A percentile compares a stretch with the other conserved stretches of the same genome.
Evolutionary conservation across 164 flowering plant species (phyloP).

Genomic region (Umbellularia californica): DNA sequence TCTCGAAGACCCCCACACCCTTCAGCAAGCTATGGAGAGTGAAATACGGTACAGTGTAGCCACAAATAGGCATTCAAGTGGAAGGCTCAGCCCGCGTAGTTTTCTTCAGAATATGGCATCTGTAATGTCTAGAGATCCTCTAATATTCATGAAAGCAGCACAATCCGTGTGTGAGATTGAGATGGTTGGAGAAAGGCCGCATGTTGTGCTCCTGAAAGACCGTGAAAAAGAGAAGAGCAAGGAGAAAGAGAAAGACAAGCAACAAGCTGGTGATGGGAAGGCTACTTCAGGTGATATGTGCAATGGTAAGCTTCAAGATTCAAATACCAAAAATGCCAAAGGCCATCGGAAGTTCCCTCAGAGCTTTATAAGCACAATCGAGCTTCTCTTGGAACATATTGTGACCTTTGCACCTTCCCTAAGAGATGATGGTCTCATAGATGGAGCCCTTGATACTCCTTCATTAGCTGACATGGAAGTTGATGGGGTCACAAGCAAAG

Average conservation of each 20-base stretch:
- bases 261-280: slow-evolving; percentile 52
- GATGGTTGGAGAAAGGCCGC: slow-evolving; percentile 92
- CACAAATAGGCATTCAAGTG: slow-evolving; percentile 70
- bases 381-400: slow-evolving; percentile 75
- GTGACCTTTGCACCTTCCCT: slow-evolving; percentile 55
- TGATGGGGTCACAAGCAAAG: slow-evolving; percentile 61
- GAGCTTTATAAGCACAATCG: slow-evolving; percentile 74
- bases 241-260: slow-evolving; percentile 52
- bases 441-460: slow-evolving; percentile 29
- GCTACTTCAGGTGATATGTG: slow-evolving; percentile 16
- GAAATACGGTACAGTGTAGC: slow-evolving; percentile 82
- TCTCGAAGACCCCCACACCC: slow-evolving; percentile 96
- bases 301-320: slow-evolving; percentile 55
- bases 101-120: slow-evolving; percentile 64
- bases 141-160: slow-evolving; percentile 81
- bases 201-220: slow-evolving; percentile 72
- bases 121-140: slow-evolving; percentile 82
- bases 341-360: slow-evolving; percentile 65
- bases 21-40: slow-evolving; percentile 97
- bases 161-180: slow-evolving; percentile 88
- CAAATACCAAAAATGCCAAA: slow-evolving; percentile 53
- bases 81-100: slow-evolving; percentile 76
- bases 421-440: slow-evolving; percentile 41
- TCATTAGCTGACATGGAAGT: slow-evolving; percentile 76
- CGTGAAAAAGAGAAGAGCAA: slow-evolving; percentile 78